Conservation (phyloP, 2,329 filamentous ascomycete genomes). For the Anthostomella pinea region DNA sequence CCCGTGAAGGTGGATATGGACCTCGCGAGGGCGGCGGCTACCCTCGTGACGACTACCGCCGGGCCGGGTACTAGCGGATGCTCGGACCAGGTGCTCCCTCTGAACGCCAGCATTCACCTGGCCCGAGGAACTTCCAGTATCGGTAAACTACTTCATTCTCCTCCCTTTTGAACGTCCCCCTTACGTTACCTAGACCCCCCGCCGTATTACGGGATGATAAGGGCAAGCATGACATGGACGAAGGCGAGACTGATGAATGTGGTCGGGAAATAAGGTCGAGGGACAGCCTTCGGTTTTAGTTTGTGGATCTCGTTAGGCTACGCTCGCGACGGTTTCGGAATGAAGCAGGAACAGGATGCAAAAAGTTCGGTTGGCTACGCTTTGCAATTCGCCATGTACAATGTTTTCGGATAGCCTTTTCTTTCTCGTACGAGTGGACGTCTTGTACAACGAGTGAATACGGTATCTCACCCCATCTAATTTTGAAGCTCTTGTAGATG, state of each 20-base stretch:
- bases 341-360: conserved; percentile 17
- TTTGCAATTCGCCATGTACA: conserved; percentile 5
- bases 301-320: conserved; percentile 10
- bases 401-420: background rate
- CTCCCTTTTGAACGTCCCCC: too few relatives aligned
- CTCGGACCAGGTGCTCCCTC: conserved; percentile 21
- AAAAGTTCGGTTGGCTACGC: conserved; percentile 10
- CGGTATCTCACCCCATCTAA: too few relatives aligned
- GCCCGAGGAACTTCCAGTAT: too few relatives aligned
- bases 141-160: too few relatives aligned
- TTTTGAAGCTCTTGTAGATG: too few relatives aligned
- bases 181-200: conserved; percentile 33
- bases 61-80: conserved; percentile 36
- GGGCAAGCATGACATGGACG: too few relatives aligned
- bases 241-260: too few relatives aligned
- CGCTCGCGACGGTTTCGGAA: conserved; percentile 16
- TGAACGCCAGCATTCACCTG: too few relatives aligned
- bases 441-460: background rate
- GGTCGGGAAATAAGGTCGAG: too few relatives aligned
- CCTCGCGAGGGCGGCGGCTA: conserved; percentile 32
- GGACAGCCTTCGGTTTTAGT: conserved; percentile 9
- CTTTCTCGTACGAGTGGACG: background rate
- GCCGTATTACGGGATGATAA: conserved; percentile 10
- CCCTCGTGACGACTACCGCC: conserved; percentile 33
- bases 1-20: conserved; percentile 50